Conservation (phyloP, 1,139 yeast species). For the Debaryomyces sp. region DNA sequence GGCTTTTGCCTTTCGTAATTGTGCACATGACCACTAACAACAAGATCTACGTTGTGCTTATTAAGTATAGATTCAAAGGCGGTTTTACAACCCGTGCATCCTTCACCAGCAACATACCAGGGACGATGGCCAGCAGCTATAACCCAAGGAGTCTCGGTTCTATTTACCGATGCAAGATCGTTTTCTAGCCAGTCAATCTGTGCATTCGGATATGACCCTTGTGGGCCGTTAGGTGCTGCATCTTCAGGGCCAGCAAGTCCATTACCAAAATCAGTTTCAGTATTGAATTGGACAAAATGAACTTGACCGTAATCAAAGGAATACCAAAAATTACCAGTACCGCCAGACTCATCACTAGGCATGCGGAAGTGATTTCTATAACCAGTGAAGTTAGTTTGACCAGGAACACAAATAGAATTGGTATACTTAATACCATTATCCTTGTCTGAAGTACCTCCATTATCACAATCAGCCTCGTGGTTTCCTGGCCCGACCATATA, state of each 20-base stretch:
- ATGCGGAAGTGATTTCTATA: constrained; percentile 13
- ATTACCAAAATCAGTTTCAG: constrained; percentile 14
- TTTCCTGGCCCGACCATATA: constrained; percentile 14
- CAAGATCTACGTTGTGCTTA: constrained; percentile 10
- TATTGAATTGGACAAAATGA: constrained; percentile 11
- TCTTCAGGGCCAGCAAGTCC: constrained; percentile 13
- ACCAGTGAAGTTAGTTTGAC: constrained; percentile 14
- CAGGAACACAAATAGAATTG: constrained; percentile 12
- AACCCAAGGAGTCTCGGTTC: constrained; percentile 14
- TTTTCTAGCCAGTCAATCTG: constrained; percentile 11
- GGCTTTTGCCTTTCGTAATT: constrained; percentile 12
- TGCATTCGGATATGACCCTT: constrained; percentile 10
- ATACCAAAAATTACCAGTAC: constrained; percentile 12
- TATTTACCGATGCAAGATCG: constrained; percentile 11
- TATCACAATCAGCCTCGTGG: constrained; percentile 14
- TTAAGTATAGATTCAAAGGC: constrained; percentile 11
- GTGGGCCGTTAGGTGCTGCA: constrained; percentile 10
- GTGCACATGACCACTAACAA: constrained; percentile 12
- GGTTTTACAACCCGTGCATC: constrained; percentile 8
- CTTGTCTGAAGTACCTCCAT: constrained; percentile 9
- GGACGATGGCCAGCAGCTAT: constrained; percentile 13
- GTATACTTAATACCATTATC: constrained; percentile 5
- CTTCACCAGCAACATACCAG: constrained; percentile 12
- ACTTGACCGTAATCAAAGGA: constrained; percentile 14
- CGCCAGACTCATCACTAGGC: constrained; percentile 11